Evolutionary conservation across 768 basidiomycete species (phyloP).

Genomic region (Lepiota subincarnata): DNA sequence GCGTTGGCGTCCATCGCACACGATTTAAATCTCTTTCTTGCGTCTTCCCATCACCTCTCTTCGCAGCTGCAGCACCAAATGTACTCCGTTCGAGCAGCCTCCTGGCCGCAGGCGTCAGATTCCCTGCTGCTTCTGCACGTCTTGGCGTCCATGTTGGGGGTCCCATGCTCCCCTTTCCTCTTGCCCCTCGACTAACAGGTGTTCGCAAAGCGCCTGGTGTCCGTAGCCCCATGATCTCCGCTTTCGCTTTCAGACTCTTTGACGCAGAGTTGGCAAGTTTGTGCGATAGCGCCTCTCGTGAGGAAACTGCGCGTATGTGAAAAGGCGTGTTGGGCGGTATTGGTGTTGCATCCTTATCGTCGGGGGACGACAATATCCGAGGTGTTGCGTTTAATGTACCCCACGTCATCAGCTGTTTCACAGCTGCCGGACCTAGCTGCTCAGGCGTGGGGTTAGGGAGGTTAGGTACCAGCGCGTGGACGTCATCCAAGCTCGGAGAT

Average conservation of each 20-base stretch:
- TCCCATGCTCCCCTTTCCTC: constrained; percentile 59
- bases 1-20: constrained; percentile 80
- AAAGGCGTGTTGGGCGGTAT: constrained; percentile 63
- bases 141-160: constrained; percentile 81
- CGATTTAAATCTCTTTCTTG: constrained; percentile 62
- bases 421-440: constrained; percentile 72
- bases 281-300: constrained; percentile 77
- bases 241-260: constrained; percentile 75
- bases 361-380: constrained; percentile 59
- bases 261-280: constrained; percentile 79
- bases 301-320: constrained; percentile 70
- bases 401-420: constrained; percentile 97
- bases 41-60: constrained; percentile 50
- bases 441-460: constrained; percentile 86
- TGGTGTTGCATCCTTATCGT: constrained; percentile 47
- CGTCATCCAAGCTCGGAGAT: constrained; percentile 40
- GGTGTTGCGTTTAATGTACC: constrained; percentile 92
- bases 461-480: constrained; percentile 76
- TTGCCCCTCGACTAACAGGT: constrained; percentile 20
- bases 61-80: constrained; percentile 55
- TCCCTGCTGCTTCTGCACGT: constrained; percentile 65
- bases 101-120: constrained; percentile 82
- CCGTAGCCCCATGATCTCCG: constrained; percentile 50
- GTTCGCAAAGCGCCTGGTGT: constrained; percentile 36
- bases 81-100: constrained; percentile 71